Evolutionary conservation across 2,329 filamentous ascomycete genomes (phyloP).

Genomic region (Cladosporium sp.): DNA sequence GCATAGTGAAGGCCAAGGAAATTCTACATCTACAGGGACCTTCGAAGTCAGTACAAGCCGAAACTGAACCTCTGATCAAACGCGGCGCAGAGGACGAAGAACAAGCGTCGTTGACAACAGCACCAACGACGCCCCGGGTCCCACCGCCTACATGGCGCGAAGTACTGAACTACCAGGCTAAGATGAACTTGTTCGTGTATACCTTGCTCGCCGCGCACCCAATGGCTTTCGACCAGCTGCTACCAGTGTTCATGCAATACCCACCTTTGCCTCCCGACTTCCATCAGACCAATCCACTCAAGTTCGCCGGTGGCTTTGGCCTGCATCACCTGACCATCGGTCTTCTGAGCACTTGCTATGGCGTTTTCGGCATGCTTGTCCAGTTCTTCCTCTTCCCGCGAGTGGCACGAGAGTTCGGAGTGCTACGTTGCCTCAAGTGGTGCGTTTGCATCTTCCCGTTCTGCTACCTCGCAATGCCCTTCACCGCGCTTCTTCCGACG

Average conservation of each 20-base stretch:
- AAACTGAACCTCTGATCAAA: constrained; percentile 29
- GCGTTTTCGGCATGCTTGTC: constrained; percentile 72
- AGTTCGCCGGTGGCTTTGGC: constrained; percentile 81
- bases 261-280: constrained; percentile 59
- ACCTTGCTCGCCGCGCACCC: constrained; percentile 78
- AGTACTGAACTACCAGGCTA: constrained; percentile 73
- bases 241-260: constrained; percentile 86
- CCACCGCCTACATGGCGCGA: constrained; percentile 53
- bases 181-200: constrained; percentile 74
- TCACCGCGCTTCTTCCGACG: constrained; percentile 64
- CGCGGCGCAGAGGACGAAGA: constrained; percentile 23
- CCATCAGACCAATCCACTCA: constrained; percentile 63
- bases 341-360: constrained; percentile 80
- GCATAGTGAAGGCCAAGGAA: neutral
- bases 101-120: constrained; percentile 23
- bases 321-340: constrained; percentile 73
- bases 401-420: constrained; percentile 70
- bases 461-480: constrained; percentile 79
- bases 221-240: constrained; percentile 80
- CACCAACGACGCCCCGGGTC: constrained; percentile 21
- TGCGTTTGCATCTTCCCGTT: constrained; percentile 69
- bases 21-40: constrained; percentile 10
- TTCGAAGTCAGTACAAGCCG: neutral
- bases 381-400: constrained; percentile 86
- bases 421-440: constrained; percentile 70